phyloP scores from a whole-genome alignment of 2,329 filamentous ascomycete genomes.

The Calonectria montana region DNA sequence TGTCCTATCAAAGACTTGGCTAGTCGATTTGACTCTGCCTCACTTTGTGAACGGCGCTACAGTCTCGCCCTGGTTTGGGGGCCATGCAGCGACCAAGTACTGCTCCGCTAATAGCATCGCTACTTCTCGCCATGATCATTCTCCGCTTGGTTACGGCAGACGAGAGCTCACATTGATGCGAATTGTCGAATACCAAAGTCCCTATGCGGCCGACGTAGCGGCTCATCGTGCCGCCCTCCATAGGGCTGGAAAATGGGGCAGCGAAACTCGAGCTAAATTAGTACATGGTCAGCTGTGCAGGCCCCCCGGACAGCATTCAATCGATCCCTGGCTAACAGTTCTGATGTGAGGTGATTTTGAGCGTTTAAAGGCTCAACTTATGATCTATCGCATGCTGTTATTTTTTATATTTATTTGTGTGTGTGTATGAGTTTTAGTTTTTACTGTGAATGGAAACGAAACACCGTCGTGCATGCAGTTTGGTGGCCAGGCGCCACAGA shows the following conservation, averaged over 20 bases:
- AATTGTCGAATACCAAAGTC: not conserved
- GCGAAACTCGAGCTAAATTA: not conserved
- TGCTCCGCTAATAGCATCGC: not conserved
- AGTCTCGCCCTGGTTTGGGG: not conserved
- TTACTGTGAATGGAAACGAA: not conserved
- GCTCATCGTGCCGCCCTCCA: not conserved
- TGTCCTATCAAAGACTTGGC: too few relatives aligned
- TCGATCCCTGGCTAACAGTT: not conserved
- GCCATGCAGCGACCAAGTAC: not conserved
- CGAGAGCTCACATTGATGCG: not conserved
- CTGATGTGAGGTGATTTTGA: not conserved
- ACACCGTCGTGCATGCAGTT: not conserved
- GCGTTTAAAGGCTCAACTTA: not conserved
- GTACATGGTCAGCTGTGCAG: not conserved
- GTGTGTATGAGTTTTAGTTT: not conserved
- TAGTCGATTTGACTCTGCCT: too few relatives aligned
- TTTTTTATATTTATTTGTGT: not conserved
- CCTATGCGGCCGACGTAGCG: not conserved
- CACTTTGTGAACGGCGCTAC: not conserved
- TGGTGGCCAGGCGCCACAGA: not conserved
- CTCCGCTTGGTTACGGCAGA: not conserved
- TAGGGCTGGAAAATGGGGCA: not conserved
- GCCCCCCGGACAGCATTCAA: not conserved
- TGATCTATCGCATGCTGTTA: not conserved
- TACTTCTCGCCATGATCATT: not conserved